Percentiles rank a stretch among this genome's conserved stretches.
These are phyloP conservation scores for Spongospora subterranea DNA, from an alignment of 208 protist species.

Conservation along the genomic window DNA sequence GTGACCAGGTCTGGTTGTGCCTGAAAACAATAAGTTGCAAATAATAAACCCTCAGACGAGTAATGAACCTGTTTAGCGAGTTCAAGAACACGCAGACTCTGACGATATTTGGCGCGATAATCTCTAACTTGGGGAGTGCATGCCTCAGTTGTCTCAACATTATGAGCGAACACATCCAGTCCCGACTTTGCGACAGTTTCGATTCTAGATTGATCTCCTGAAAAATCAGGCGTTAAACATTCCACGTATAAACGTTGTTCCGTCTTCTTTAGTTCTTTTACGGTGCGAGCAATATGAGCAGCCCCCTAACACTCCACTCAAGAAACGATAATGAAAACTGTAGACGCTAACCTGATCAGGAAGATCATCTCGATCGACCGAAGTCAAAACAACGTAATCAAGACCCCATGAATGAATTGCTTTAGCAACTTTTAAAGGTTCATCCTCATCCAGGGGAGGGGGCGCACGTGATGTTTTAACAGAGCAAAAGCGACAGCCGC, in stretches of 20 bases:
- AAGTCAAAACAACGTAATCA: constrained; percentile 97
- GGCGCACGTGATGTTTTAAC: constrained; percentile 90
- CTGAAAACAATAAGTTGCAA: too few relatives aligned
- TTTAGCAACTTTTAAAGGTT: constrained; percentile 86
- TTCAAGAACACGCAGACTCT: constrained; percentile 90
- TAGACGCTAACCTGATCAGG: constrained; percentile 22
- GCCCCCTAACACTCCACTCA: too few relatives aligned
- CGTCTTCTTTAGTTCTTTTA: constrained; percentile 83
- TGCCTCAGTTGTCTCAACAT: constrained; percentile 94
- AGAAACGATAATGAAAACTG: background rate
- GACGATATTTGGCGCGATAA: constrained; percentile 88
- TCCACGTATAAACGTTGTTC: constrained; percentile 77
- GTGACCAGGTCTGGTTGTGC: constrained; percentile 82
- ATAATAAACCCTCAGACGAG: background rate
- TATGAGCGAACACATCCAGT: constrained; percentile 97
- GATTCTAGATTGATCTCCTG: constrained; percentile 69
- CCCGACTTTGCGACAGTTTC: constrained; percentile 85
- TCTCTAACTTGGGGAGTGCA: constrained; percentile 84
- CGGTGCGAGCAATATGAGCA: constrained; percentile 86
- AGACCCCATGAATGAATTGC: constrained; percentile 93
- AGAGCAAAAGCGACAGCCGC: constrained; percentile 96
- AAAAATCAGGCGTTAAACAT: constrained; percentile 95
- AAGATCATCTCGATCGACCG: constrained; percentile 90
- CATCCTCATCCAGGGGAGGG: constrained; percentile 88
- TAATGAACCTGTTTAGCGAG: constrained; percentile 70